Conservation (phyloP, 352 stramenopile species). For the Discostella stelligera region DNA sequence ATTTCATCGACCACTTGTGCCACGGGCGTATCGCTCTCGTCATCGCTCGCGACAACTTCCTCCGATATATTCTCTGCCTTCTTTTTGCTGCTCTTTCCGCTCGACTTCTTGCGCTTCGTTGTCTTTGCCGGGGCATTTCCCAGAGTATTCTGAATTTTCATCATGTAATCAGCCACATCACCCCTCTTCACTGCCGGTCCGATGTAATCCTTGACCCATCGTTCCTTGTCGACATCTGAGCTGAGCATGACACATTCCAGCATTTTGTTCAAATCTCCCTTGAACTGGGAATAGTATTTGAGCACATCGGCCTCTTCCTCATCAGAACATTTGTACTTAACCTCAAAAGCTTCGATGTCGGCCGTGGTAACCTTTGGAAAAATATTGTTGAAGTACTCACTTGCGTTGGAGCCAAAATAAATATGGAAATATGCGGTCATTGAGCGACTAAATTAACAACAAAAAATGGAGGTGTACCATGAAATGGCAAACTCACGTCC, state of each 20-base stretch:
- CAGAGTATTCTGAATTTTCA: conserved; percentile 53
- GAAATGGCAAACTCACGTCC: conserved; percentile 31
- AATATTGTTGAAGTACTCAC: conserved; percentile 76
- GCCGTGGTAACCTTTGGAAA: conserved; percentile 72
- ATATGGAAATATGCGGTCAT: neutral
- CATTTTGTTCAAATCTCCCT: conserved; percentile 77
- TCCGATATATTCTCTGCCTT: conserved; percentile 36
- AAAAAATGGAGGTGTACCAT: neutral
- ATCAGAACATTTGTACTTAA: conserved; percentile 80
- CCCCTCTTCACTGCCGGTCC: conserved; percentile 64
- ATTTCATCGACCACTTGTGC: conserved; percentile 59
- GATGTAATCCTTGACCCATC: conserved; percentile 81
- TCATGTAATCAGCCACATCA: conserved; percentile 47
- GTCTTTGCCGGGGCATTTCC: conserved; percentile 38
- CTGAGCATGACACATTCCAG: conserved; percentile 79
- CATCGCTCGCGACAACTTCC: conserved; percentile 40
- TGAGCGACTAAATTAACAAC: neutral
- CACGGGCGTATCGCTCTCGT: conserved; percentile 27
- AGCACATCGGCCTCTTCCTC: conserved; percentile 80
- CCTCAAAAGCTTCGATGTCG: conserved; percentile 76
- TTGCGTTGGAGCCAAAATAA: neutral
- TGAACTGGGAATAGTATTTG: conserved; percentile 70
- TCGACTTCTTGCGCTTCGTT: neutral
- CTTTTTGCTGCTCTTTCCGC: conserved; percentile 15
- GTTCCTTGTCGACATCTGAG: conserved; percentile 55